Evolutionary conservation across 2,329 filamentous ascomycete genomes (phyloP).

Genomic region (Diaporthe eres): DNA sequence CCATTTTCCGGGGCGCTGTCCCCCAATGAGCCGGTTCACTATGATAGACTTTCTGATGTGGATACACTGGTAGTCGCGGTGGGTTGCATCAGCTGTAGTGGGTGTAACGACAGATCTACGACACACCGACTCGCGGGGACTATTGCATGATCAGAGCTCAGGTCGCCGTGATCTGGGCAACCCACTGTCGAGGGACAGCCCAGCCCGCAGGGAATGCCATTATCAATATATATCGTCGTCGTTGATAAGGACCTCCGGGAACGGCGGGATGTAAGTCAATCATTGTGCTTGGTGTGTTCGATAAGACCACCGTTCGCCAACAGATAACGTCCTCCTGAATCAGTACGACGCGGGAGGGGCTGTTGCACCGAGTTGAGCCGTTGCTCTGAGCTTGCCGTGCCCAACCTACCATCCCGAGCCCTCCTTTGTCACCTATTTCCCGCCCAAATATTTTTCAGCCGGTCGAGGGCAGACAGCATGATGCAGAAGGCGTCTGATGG

Average conservation of each 20-base stretch:
- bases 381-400: background rate
- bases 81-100: constrained; percentile 27
- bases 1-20: background rate
- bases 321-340: background rate
- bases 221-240: constrained; percentile 18
- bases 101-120: constrained; percentile 26
- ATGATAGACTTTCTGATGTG: constrained; percentile 19
- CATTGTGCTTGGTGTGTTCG: background rate
- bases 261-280: background rate
- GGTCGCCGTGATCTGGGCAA: background rate
- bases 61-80: constrained; percentile 12
- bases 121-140: constrained; percentile 26
- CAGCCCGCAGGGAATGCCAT: background rate
- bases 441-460: background rate
- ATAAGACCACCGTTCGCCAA: background rate
- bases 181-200: background rate
- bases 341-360: background rate
- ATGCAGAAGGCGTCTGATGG: background rate
- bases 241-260: constrained; percentile 18
- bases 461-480: background rate
- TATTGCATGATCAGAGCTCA: constrained; percentile 28
- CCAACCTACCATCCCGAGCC: background rate
- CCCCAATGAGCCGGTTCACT: background rate
- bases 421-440: background rate
- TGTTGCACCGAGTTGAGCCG: background rate